Conservation (phyloP, 805 yeast species). For the Blastobotrys chiropterorum region DNA sequence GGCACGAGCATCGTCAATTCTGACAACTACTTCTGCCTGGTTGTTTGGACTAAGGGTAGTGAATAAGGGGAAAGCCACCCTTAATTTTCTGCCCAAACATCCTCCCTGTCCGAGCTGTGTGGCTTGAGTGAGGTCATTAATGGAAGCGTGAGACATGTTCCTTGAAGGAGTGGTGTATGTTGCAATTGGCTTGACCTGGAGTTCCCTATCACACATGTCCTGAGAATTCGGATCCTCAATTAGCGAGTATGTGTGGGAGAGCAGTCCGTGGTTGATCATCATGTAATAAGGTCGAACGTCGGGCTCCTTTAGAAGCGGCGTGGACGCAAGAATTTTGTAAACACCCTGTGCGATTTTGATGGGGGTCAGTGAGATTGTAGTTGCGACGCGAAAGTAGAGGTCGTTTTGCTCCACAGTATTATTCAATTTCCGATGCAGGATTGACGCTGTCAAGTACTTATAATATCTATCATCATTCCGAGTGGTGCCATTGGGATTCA, state of each 20-base stretch:
- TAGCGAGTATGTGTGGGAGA: slow-evolving; percentile 25
- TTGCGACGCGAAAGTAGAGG: slow-evolving; percentile 1
- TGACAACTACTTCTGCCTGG: slow-evolving; percentile 4
- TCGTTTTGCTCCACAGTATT: not conserved
- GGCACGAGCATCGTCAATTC: not conserved
- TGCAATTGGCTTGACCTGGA: slow-evolving; percentile 22
- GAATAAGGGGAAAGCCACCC: not conserved
- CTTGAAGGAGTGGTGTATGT: slow-evolving; percentile 17
- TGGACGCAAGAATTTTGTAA: slow-evolving; percentile 18
- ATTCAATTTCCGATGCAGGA: not conserved
- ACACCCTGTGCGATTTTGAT: slow-evolving; percentile 13
- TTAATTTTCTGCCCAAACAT: not conserved
- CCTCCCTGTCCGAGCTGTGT: not conserved
- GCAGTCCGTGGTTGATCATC: slow-evolving; percentile 21
- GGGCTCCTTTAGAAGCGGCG: slow-evolving; percentile 5
- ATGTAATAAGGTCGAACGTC: slow-evolving; percentile 15
- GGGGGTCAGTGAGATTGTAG: slow-evolving; percentile 17
- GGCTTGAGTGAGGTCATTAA: slow-evolving; percentile 17
- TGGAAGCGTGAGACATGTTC: slow-evolving; percentile 14
- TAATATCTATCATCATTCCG: not conserved
- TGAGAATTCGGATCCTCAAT: slow-evolving; percentile 11
- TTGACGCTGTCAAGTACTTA: not conserved
- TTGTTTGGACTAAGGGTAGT: not conserved
- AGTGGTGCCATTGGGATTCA: not conserved
- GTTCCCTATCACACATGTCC: slow-evolving; percentile 2